Evolutionary conservation across 306 rosid genomes (phyloP).

Genomic region (Dryas alaskensis): DNA sequence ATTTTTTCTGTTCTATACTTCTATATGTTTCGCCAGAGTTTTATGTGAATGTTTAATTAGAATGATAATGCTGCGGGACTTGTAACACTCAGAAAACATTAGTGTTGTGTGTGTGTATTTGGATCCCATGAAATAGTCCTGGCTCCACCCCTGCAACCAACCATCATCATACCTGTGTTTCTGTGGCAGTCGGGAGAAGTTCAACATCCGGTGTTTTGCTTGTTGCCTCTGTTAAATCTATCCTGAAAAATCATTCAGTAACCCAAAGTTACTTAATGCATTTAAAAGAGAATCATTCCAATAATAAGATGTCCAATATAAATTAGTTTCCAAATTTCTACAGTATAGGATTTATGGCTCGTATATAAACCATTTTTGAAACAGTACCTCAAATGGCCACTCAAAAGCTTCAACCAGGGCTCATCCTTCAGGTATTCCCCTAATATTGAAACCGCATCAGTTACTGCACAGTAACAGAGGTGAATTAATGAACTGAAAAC

Average conservation of each 20-base stretch:
- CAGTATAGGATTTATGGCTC: neutral
- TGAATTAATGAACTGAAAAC: slow-evolving; percentile 24
- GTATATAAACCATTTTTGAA: slow-evolving; percentile 9
- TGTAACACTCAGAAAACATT: neutral
- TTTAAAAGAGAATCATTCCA: slow-evolving; percentile 19
- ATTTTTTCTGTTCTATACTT: too few species aligned
- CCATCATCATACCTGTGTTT: slow-evolving; percentile 42
- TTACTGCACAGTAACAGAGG: slow-evolving; percentile 57
- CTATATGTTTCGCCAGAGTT: too few species aligned
- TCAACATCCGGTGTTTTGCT: slow-evolving; percentile 48
- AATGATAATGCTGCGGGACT: too few species aligned
- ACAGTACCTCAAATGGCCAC: slow-evolving; percentile 66
- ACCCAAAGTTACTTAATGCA: slow-evolving; percentile 18
- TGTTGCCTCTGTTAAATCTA: slow-evolving; percentile 56
- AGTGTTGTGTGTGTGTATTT: neutral
- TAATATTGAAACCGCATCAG: slow-evolving; percentile 77
- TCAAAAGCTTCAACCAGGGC: slow-evolving; percentile 77
- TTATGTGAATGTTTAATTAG: too few species aligned
- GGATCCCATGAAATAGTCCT: neutral
- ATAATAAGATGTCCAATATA: neutral
- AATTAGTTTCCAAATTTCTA: neutral
- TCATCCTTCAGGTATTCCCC: slow-evolving; percentile 84
- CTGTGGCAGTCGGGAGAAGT: slow-evolving; percentile 27
- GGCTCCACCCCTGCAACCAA: neutral
- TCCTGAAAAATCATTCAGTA: slow-evolving; percentile 47